Evolutionary conservation across 2,329 filamentous ascomycete species (phyloP).

Genomic region (Paraphoma chrysanthemicola): DNA sequence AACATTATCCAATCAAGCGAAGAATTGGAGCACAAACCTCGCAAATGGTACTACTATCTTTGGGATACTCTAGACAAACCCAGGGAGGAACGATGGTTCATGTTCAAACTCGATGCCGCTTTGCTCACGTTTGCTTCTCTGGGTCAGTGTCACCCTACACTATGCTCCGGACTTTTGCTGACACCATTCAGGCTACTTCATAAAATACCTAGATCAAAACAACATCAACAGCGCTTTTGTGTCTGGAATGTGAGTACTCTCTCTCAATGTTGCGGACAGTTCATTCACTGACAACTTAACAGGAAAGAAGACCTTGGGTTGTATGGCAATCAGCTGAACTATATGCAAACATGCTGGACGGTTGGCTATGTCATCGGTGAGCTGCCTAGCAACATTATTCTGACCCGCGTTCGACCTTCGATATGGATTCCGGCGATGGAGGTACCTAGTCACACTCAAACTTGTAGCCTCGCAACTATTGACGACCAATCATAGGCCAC

Average conservation of each 20-base stretch:
- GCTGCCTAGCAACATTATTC: slow-evolving; percentile 59
- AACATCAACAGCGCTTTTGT: slow-evolving; percentile 49
- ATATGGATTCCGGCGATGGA: slow-evolving; percentile 59
- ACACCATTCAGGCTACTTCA: slow-evolving; percentile 53
- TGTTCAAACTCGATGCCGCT: slow-evolving; percentile 59
- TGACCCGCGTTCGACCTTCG: slow-evolving; percentile 57
- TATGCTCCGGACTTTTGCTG: not conserved
- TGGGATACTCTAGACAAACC: slow-evolving; percentile 63
- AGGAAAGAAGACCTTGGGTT: slow-evolving; percentile 62
- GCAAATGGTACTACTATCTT: slow-evolving; percentile 58
- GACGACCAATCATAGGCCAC: slow-evolving; percentile 42
- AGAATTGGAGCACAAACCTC: slow-evolving; percentile 16
- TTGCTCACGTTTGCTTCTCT: slow-evolving; percentile 57
- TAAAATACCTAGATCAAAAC: slow-evolving; percentile 57
- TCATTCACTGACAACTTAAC: not conserved
- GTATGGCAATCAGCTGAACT: slow-evolving; percentile 63
- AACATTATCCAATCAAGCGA: slow-evolving; percentile 2
- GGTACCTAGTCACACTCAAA: slow-evolving; percentile 25
- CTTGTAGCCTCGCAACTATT: not conserved
- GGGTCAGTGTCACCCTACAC: slow-evolving; percentile 30
- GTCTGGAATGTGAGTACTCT: slow-evolving; percentile 33
- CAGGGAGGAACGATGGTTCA: slow-evolving; percentile 55
- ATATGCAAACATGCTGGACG: slow-evolving; percentile 64
- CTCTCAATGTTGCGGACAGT: not conserved
- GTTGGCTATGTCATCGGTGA: slow-evolving; percentile 66